These are phyloP conservation scores for Alternaria alternata DNA, from an alignment of 2,329 filamentous ascomycete species.

Conservation along the genomic window DNA sequence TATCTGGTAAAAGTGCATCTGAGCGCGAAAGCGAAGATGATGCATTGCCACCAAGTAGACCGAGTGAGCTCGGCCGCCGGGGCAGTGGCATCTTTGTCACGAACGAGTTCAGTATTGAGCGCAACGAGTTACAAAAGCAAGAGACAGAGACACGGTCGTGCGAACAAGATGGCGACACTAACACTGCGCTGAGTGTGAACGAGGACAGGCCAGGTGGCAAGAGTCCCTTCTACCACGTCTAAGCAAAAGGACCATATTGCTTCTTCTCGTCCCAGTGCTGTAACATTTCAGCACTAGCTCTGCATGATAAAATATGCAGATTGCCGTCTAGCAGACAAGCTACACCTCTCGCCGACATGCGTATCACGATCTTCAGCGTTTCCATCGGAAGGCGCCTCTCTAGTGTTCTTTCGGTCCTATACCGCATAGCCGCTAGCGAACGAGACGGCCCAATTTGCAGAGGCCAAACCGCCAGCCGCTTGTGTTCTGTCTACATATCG, in stretches of 20 bases:
- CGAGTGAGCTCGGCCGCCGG: constrained; percentile 10
- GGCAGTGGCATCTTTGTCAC: constrained; percentile 29
- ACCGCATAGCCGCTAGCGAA: constrained; percentile 1
- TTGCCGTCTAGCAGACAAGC: background rate
- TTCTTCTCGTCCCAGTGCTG: background rate
- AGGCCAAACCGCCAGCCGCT: background rate
- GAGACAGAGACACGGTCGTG: constrained; percentile 13
- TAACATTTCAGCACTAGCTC: background rate
- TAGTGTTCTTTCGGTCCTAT: constrained; percentile 2
- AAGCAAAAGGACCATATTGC: background rate
- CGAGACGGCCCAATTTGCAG: background rate
- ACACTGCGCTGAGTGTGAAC: constrained; percentile 16
- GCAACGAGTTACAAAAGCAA: constrained; percentile 14
- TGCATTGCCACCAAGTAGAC: background rate
- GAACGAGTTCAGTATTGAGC: constrained; percentile 32
- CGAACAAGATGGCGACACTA: constrained; percentile 13
- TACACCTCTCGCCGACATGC: background rate
- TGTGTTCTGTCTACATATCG: background rate
- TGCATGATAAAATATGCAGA: background rate
- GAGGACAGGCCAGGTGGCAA: constrained; percentile 24
- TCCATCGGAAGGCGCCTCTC: background rate
- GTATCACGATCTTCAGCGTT: background rate
- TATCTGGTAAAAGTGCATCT: constrained; percentile 15
- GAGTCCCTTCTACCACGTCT: constrained; percentile 25
- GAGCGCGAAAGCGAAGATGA: constrained; percentile 30